Evolutionary conservation across 1,139 yeast species (phyloP).

Genomic region (Debaryomyces sp.): DNA sequence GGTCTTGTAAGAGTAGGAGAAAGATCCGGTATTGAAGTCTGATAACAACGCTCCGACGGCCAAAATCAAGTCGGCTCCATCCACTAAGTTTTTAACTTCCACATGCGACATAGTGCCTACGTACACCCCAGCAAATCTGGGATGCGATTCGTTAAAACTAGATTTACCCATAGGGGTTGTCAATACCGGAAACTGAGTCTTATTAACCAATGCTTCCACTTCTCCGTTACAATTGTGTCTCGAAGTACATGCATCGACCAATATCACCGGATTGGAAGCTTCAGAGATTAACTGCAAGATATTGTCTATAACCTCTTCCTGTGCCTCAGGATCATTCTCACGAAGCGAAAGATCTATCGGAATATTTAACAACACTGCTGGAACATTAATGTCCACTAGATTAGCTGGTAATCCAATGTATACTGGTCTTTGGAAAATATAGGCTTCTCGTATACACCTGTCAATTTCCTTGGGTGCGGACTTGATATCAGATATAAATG

Average conservation of each 20-base stretch:
- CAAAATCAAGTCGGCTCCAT: constrained; percentile 71
- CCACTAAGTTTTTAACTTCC: constrained; percentile 75
- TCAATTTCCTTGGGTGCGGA: constrained; percentile 73
- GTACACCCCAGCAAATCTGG: constrained; percentile 84
- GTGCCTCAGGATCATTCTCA: constrained; percentile 57
- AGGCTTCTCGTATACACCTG: constrained; percentile 72
- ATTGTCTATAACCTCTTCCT: constrained; percentile 67
- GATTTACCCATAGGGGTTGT: constrained; percentile 94
- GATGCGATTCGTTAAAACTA: constrained; percentile 67
- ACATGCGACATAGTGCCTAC: constrained; percentile 80
- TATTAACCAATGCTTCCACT: constrained; percentile 62
- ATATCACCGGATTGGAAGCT: constrained; percentile 70
- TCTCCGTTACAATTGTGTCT: constrained; percentile 71
- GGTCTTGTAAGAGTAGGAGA: constrained; percentile 79
- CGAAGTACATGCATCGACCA: constrained; percentile 87
- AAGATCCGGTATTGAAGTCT: constrained; percentile 88
- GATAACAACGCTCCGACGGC: constrained; percentile 83
- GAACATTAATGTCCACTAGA: constrained; percentile 66
- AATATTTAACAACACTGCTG: constrained; percentile 54
- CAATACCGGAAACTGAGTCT: constrained; percentile 79
- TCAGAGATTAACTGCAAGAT: constrained; percentile 53
- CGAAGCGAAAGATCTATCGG: constrained; percentile 60
- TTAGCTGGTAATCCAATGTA: constrained; percentile 84
- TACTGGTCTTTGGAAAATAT: constrained; percentile 76
- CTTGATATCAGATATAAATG: constrained; percentile 60